Evolutionary conservation across 371 early-diverging fungal genomes (phyloP).

Genomic region (Saksenaea oblongispora): DNA sequence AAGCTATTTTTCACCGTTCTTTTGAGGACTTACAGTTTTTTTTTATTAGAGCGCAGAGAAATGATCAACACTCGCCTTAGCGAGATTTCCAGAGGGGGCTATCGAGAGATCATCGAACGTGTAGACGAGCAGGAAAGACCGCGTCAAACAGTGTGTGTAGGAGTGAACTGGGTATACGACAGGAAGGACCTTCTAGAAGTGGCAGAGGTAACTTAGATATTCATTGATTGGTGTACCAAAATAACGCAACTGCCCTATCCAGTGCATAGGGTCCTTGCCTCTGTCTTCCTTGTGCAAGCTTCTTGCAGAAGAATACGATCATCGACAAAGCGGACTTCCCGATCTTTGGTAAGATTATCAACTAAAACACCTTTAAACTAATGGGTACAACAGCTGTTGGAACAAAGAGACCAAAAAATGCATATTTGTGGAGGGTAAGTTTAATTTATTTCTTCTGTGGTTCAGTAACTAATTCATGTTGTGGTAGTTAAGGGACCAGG

Average conservation of each 20-base stretch:
- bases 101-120: slow-evolving; percentile 37
- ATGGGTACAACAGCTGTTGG: slow-evolving; percentile 52
- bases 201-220: slow-evolving; percentile 45
- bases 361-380: not conserved
- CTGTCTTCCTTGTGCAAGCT: slow-evolving; percentile 58
- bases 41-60: slow-evolving; percentile 36
- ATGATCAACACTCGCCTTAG: slow-evolving; percentile 59
- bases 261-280: slow-evolving; percentile 62
- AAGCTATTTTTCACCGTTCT: not conserved
- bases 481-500: slow-evolving; percentile 73
- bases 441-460: not conserved
- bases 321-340: slow-evolving; percentile 70
- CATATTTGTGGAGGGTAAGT: slow-evolving; percentile 66
- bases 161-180: slow-evolving; percentile 66
- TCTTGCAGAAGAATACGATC: slow-evolving; percentile 66
- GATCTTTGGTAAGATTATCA: slow-evolving; percentile 59
- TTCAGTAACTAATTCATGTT: not conserved
- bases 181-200: slow-evolving; percentile 52
- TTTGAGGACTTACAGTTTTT: not conserved
- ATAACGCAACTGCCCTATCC: not conserved
- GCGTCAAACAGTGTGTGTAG: slow-evolving; percentile 52
- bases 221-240: slow-evolving; percentile 3
- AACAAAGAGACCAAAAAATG: slow-evolving; percentile 53
- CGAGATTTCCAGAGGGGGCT: slow-evolving; percentile 43
- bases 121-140: slow-evolving; percentile 53